These are phyloP conservation scores for Cylindrotheca fusiformis DNA, from an alignment of 108 stramenopile species.

Conservation along the genomic window DNA sequence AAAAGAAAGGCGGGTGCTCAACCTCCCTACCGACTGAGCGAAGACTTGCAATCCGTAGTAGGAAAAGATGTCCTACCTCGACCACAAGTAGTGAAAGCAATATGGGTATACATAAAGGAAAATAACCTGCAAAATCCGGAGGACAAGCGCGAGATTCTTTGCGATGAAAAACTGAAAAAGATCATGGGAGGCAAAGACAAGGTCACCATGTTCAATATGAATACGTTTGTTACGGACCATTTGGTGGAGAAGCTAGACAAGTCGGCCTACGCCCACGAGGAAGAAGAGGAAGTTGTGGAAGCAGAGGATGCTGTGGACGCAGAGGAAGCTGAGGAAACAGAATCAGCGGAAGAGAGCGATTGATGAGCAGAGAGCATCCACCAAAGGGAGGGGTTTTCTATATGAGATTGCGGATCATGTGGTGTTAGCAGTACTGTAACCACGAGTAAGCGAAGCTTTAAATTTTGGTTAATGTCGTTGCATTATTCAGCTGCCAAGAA, in stretches of 20 bases:
- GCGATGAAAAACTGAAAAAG: constrained; percentile 63
- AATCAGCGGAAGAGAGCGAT: constrained; percentile 9
- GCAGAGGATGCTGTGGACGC: constrained; percentile 35
- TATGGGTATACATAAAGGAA: constrained; percentile 88
- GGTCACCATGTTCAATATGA: constrained; percentile 92
- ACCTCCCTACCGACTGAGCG: constrained; percentile 72
- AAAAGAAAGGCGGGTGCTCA: constrained; percentile 57
- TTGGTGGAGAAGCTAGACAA: constrained; percentile 79
- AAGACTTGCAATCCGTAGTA: constrained; percentile 58
- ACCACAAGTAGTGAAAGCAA: constrained; percentile 74
- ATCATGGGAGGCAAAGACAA: constrained; percentile 74
- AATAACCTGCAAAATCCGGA: constrained; percentile 80
- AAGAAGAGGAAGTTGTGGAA: constrained; percentile 23
- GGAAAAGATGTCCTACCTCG: constrained; percentile 70
- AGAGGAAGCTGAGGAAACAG: constrained; percentile 9
- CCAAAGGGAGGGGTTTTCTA: too few relatives aligned
- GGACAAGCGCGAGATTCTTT: constrained; percentile 85
- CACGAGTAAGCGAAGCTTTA: too few relatives aligned
- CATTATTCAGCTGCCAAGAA: too few relatives aligned
- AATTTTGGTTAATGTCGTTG: too few relatives aligned
- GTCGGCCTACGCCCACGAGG: constrained; percentile 34
- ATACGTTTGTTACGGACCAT: constrained; percentile 70
- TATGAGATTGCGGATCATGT: too few relatives aligned
- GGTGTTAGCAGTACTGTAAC: too few relatives aligned
- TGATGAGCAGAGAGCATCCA: too few relatives aligned